Conservation (phyloP, 2,329 filamentous ascomycete species). For the Penicillium sp. region DNA sequence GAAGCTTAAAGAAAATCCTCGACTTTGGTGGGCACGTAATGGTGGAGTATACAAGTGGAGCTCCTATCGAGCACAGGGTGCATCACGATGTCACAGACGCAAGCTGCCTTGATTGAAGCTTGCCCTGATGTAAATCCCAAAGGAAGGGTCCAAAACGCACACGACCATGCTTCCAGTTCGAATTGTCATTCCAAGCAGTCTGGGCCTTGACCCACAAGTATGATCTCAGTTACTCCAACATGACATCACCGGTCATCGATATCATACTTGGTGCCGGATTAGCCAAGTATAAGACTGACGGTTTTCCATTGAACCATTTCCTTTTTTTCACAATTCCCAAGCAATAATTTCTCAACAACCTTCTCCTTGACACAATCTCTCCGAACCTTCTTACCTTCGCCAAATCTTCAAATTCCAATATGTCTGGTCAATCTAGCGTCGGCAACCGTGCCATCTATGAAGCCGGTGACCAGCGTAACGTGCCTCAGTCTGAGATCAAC, state of each 20-base stretch:
- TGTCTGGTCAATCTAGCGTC: constrained; percentile 62
- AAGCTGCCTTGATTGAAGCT: constrained; percentile 15
- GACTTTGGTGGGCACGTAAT: background rate
- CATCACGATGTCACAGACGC: constrained; percentile 18
- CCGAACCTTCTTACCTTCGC: background rate
- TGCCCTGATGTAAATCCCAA: constrained; percentile 8
- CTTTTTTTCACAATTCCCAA: background rate
- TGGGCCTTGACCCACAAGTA: constrained; percentile 21
- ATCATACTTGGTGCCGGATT: background rate
- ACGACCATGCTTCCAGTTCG: background rate
- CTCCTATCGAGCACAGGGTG: background rate
- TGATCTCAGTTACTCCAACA: constrained; percentile 31
- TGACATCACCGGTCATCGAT: constrained; percentile 24
- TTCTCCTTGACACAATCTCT: background rate
- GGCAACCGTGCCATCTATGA: constrained; percentile 69
- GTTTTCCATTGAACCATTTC: background rate
- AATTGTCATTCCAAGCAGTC: constrained; percentile 9
- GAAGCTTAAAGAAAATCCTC: background rate
- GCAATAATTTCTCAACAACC: background rate
- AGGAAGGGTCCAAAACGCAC: constrained; percentile 13
- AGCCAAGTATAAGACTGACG: constrained; percentile 19
- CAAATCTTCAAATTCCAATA: constrained; percentile 7
- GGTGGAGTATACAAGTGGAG: constrained; percentile 12
- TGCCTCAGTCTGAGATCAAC: constrained; percentile 52
- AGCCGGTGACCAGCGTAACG: constrained; percentile 72